Evolutionary conservation across 169 alveolate genomes (phyloP).

Genomic region (Cryptosporidium xiaoi): DNA sequence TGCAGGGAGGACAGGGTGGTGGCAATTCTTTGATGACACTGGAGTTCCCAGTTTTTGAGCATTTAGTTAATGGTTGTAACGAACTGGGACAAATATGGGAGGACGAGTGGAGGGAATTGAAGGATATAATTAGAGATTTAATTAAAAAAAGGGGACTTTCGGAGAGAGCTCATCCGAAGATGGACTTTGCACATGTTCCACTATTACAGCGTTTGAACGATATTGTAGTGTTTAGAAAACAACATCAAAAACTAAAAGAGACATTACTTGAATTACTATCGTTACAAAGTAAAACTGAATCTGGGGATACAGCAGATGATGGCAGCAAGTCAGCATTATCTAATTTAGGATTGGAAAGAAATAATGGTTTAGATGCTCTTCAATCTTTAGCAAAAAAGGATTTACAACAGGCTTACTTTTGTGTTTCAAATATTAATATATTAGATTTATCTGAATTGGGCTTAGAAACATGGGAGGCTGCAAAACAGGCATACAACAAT

Average conservation of each 20-base stretch:
- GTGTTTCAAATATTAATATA: conserved; percentile 78
- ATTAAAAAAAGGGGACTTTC: conserved; percentile 87
- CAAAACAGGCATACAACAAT: conserved; percentile 89
- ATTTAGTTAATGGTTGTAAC: conserved; percentile 84
- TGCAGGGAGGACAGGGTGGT: conserved; percentile 78
- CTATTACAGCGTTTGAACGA: conserved; percentile 90
- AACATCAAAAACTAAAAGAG: conserved; percentile 92
- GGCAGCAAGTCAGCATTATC: conserved; percentile 18
- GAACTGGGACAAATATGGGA: conserved; percentile 93
- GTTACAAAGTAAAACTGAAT: neutral
- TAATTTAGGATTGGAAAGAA: conserved; percentile 39
- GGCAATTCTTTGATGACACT: conserved; percentile 82
- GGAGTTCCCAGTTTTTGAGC: conserved; percentile 88
- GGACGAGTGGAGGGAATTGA: conserved; percentile 89
- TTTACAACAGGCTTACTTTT: conserved; percentile 62
- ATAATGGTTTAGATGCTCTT: conserved; percentile 49
- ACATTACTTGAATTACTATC: conserved; percentile 79
- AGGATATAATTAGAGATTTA: conserved; percentile 87
- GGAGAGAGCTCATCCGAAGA: conserved; percentile 87
- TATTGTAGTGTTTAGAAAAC: conserved; percentile 90
- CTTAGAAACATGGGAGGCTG: conserved; percentile 85
- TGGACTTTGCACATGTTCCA: conserved; percentile 87
- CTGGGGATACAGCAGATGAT: conserved; percentile 18
- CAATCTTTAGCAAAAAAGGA: conserved; percentile 70
- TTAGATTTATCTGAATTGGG: conserved; percentile 81